Conservation (phyloP, 2,329 filamentous ascomycete species). For the Aspergillus pseudonomiae region DNA sequence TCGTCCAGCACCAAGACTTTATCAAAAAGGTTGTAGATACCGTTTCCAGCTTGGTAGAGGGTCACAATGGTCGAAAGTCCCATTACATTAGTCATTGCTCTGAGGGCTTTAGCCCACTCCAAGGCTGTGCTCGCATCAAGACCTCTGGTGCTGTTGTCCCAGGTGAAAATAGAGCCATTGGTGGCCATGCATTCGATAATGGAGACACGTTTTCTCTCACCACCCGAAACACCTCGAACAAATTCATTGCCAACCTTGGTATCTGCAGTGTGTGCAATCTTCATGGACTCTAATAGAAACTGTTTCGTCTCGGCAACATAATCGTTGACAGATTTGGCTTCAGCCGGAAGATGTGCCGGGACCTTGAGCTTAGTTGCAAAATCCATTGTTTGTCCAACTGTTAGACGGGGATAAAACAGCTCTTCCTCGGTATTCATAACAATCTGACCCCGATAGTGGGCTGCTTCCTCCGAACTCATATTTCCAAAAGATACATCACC, state of each 20-base stretch:
- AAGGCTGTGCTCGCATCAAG: slow-evolving; percentile 65
- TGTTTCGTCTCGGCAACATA: slow-evolving; percentile 51
- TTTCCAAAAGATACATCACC: slow-evolving; percentile 62
- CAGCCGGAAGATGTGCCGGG: slow-evolving; percentile 68
- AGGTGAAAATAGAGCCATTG: slow-evolving; percentile 59
- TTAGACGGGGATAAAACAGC: slow-evolving; percentile 53
- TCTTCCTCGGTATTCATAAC: slow-evolving; percentile 59
- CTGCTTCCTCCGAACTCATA: slow-evolving; percentile 45
- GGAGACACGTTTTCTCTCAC: slow-evolving; percentile 67
- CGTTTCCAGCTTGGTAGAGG: slow-evolving; percentile 21
- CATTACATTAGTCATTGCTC: slow-evolving; percentile 62
- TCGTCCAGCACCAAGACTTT: slow-evolving; percentile 67
- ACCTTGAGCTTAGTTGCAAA: slow-evolving; percentile 68
- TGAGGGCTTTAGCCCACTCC: slow-evolving; percentile 58
- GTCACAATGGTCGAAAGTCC: slow-evolving; percentile 63
- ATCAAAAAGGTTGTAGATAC: slow-evolving; percentile 68
- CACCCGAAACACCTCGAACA: slow-evolving; percentile 65
- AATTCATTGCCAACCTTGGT: slow-evolving; percentile 69
- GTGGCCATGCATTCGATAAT: slow-evolving; percentile 65
- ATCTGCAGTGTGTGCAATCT: slow-evolving; percentile 60
- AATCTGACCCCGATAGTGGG: slow-evolving; percentile 59
- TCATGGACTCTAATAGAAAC: slow-evolving; percentile 59
- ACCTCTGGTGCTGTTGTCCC: slow-evolving; percentile 67
- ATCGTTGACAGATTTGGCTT: slow-evolving; percentile 63
- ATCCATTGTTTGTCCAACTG: slow-evolving; percentile 54